Conservation (phyloP, 2,329 filamentous ascomycete species). For the Alternaria solani region DNA sequence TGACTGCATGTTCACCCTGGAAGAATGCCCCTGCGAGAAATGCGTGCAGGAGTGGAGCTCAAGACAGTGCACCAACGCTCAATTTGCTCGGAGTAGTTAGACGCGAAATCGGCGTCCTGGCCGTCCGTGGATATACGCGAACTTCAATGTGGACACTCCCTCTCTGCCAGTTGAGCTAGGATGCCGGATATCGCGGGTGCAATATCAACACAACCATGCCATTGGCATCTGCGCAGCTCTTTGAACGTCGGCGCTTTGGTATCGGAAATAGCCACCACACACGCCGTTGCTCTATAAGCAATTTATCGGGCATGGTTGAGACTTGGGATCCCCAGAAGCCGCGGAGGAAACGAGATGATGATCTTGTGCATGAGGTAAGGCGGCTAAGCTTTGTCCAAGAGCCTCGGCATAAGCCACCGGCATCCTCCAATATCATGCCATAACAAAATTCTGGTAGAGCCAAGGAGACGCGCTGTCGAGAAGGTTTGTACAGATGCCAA, state of each 20-base stretch:
- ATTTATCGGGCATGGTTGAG: slow-evolving; percentile 17
- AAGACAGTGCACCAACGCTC: slow-evolving; percentile 15
- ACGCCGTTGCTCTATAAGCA: slow-evolving; percentile 9
- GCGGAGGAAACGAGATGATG: slow-evolving; percentile 27
- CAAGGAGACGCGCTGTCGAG: background rate
- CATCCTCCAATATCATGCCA: slow-evolving; percentile 29
- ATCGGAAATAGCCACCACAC: slow-evolving; percentile 2
- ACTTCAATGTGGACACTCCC: background rate
- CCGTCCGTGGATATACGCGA: background rate
- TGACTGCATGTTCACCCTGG: slow-evolving; percentile 15
- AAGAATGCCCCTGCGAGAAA: slow-evolving; percentile 11
- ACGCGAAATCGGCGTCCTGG: slow-evolving; percentile 4
- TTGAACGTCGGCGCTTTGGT: background rate
- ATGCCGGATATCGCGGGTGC: slow-evolving; percentile 22
- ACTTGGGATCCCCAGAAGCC: slow-evolving; percentile 13
- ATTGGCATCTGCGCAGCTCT: background rate
- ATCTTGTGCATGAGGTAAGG: slow-evolving; percentile 30
- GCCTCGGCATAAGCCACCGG: slow-evolving; percentile 35
- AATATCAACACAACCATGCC: background rate
- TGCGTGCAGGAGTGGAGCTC: slow-evolving; percentile 13
- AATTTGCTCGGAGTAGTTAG: slow-evolving; percentile 10
- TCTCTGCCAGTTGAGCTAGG: slow-evolving; percentile 8
- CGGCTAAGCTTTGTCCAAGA: slow-evolving; percentile 42
- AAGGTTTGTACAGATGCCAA: background rate
- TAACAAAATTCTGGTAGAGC: slow-evolving; percentile 13